Percentiles rank a stretch among this genome's conserved stretches.
Conservation (phyloP, 805 yeast species). For the Cyberlindnera misumaiensis region DNA sequence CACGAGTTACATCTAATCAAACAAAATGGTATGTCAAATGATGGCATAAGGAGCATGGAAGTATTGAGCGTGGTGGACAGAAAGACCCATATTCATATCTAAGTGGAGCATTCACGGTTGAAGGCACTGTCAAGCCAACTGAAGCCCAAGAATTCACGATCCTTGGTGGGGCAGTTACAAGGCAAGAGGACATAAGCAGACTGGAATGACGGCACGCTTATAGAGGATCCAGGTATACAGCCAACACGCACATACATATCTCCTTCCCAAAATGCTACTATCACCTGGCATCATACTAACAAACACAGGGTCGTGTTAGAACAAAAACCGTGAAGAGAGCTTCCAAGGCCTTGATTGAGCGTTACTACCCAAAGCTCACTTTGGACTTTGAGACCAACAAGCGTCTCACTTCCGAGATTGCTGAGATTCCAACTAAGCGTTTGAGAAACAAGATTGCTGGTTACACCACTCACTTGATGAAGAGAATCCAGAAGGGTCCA, state of each 20-base stretch:
- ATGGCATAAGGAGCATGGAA: not conserved
- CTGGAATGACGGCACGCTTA: no score
- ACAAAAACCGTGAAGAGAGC: constrained; percentile 99
- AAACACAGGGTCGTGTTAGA: constrained; percentile 95
- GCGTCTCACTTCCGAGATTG: constrained; percentile 97
- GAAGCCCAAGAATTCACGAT: no score
- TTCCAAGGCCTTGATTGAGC: constrained; percentile 98
- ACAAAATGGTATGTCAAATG: constrained; percentile 18
- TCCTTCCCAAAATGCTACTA: not conserved
- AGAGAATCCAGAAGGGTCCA: constrained; percentile 99
- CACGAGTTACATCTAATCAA: constrained; percentile 6
- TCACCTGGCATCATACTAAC: constrained; percentile 15
- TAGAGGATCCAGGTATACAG: no score
- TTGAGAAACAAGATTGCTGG: constrained; percentile 99
- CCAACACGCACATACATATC: not conserved
- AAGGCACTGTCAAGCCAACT: no score
- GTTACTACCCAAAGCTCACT: constrained; percentile 99
- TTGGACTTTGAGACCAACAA: constrained; percentile 99
- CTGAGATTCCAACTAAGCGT: constrained; percentile 98
- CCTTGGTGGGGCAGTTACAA: no score
- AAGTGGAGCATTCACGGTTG: no score
- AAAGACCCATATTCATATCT: no score
- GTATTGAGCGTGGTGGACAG: not conserved
- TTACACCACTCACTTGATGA: constrained; percentile 99
- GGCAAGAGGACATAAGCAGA: no score